Percentiles rank a stretch among this genome's conserved stretches.
Conservation (phyloP, 208 protist genomes). For the Acanthamoeba royreba region DNA sequence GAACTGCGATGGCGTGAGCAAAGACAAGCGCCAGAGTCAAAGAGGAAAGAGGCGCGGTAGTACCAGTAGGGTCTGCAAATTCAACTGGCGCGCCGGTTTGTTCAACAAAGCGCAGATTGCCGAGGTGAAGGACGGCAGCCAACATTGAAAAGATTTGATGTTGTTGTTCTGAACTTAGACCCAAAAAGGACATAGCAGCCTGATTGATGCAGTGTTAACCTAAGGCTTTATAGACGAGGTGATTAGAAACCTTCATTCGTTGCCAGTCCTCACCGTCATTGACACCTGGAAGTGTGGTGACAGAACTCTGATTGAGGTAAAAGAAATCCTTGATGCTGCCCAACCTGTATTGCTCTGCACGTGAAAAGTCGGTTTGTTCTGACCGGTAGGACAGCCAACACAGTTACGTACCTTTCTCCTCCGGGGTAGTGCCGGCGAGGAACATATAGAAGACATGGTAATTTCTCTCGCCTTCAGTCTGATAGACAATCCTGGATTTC, state of each 20-base stretch:
- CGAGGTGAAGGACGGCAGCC: slow-evolving; percentile 89
- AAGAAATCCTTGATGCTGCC: not conserved
- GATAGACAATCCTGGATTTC: slow-evolving; percentile 80
- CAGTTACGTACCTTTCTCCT: not conserved
- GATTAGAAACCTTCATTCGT: slow-evolving; percentile 51
- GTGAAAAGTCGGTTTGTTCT: not conserved
- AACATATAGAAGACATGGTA: slow-evolving; percentile 88
- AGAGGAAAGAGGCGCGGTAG: not conserved
- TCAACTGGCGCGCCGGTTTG: not conserved
- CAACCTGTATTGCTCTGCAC: not conserved
- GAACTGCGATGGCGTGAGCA: not conserved
- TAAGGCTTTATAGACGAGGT: not conserved
- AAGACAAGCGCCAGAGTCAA: not conserved
- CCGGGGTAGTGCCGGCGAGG: slow-evolving; percentile 56
- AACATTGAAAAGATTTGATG: slow-evolving; percentile 68
- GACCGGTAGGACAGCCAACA: not conserved
- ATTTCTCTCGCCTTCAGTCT: slow-evolving; percentile 75
- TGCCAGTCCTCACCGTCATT: slow-evolving; percentile 82
- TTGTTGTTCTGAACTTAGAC: slow-evolving; percentile 57
- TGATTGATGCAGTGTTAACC: not conserved
- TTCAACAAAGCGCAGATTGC: slow-evolving; percentile 81
- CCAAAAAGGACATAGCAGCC: slow-evolving; percentile 45
- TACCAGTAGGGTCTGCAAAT: not conserved
- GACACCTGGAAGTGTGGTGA: slow-evolving; percentile 75
- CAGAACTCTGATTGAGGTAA: slow-evolving; percentile 67